Evolutionary conservation across 1,139 yeast genomes (phyloP).

Genomic region (Candida glucosophila): DNA sequence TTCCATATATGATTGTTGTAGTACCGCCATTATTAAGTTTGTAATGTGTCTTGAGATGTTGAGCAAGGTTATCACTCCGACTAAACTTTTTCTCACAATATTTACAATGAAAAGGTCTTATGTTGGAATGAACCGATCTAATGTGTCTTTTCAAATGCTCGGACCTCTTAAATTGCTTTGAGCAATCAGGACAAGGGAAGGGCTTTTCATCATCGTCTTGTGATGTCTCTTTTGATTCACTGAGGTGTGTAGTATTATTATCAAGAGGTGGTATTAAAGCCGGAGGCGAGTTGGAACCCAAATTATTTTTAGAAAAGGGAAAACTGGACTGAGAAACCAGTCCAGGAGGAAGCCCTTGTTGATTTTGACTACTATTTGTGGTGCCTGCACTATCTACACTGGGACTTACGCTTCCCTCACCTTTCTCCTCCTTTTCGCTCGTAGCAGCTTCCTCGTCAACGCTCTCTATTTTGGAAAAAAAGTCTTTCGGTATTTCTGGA

Average conservation of each 20-base stretch:
- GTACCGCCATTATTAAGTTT: constrained; percentile 28
- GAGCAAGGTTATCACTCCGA: constrained; percentile 41
- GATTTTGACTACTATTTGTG: not conserved
- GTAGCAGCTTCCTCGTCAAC: not conserved
- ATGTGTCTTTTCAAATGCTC: constrained; percentile 43
- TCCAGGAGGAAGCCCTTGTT: not conserved
- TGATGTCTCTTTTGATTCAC: constrained; percentile 1
- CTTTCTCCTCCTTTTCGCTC: constrained; percentile 1
- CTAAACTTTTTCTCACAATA: constrained; percentile 42
- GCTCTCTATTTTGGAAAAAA: not conserved
- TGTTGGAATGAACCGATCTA: constrained; percentile 40
- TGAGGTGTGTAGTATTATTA: not conserved
- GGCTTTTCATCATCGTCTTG: constrained; percentile 21
- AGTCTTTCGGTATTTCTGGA: constrained; percentile 1
- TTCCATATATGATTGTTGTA: constrained; percentile 30
- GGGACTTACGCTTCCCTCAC: not conserved
- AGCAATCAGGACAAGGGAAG: constrained; percentile 39
- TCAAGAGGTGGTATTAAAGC: constrained; percentile 1
- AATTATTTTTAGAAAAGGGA: not conserved
- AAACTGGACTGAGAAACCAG: not conserved
- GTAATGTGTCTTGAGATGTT: constrained; percentile 42
- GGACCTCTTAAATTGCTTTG: constrained; percentile 38
- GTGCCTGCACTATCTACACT: too few species aligned
- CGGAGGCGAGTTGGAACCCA: not conserved
- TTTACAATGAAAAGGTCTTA: constrained; percentile 41